Evolutionary conservation across 2,329 filamentous ascomycete species (phyloP), one percentile per base, ranked within the genome.

Genomic region (Cladosporium sp.): DNA sequence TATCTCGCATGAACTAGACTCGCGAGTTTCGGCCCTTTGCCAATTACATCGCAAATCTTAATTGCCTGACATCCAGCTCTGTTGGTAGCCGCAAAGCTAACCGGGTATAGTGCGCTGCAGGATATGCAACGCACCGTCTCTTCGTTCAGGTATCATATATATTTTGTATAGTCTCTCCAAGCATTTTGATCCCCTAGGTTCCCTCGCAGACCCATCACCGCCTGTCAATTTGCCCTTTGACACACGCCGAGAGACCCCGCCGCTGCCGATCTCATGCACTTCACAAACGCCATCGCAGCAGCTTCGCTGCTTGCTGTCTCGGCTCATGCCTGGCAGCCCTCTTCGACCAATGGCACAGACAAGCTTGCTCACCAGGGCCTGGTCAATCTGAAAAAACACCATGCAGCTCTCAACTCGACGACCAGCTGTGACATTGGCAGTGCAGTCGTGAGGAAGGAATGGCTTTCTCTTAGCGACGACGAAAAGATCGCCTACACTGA

Each of bases 371-470:
- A 55, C 1, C 21, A 69, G 57, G 73, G 72, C 38, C 67, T 74
- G 14, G 47, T 58, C 8, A 73, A 74, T 34, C 67, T 74, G 32
- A 18, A 34, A 34, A 54, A 15, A 26, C 34, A 60, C 36, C 55
- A 60, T 21, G 34, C 21, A 18, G 4, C 51, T 21, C 21, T 26
- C 34, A 57, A 57, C 51, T 55, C 61, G 5, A 52, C 26, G 21
- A 44, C 41, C n/a, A 55, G 64, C 44, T 65, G 64, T 28, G 60
- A 12, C 0, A 65, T 80, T 18, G 65, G 75, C 6, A 83, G 80
- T 65, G 76, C 76, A 1, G 72, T 74, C 3, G 71, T 81, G 4
- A 75, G 82, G 58, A 73, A 74, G 68, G 81, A 84, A 74, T 83
- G 82, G 82, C 68, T 71, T 34, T 65, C 71, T 0, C 67, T 77